Base-by-base conservation (phyloP, 192 early-diverging fungal species). In the Backusella parvicylindrica region DNA sequence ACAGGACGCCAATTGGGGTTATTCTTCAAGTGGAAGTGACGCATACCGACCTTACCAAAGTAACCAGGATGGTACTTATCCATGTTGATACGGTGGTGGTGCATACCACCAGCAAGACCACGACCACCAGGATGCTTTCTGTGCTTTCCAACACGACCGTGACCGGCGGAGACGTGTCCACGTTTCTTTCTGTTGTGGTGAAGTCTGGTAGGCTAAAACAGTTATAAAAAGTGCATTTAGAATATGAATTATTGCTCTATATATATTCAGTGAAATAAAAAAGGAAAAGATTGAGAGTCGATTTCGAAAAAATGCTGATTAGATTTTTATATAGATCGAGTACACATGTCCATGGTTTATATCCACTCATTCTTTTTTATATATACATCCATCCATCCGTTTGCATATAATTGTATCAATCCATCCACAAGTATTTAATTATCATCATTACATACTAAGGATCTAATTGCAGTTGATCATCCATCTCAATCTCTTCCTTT, bases 11-110 rank as follows among this genome's bases (percentile, higher is more conserved):
- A 91, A 85, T 88, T 89, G 83, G 92, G 77, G 89, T 98, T 95
- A 74, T 88, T 81, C 87, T 95, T 98, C 91, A 91, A 87, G 92
- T 98, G 96, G 95, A 95, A 98, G 87, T 95, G 90, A 79, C 97
- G 94, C 97, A 97, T 97, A 96, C 97, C 97, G 87, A 99, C 96
- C 89, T 99, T 98, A 88, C 97, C 97, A 83, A 97, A 99, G 95
- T 99, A 99, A 85, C 97, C 97, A 78, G 97, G 97, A 90, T 99
- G 97, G 93, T 95, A 98, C 92, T 95, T 99, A 89, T 99, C 97
- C 93, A 99, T 96, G 91, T 97, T 96, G 87, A 97, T 98, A 80
- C 96, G 92, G 92, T 99, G 96, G 87, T 99, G 97, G 89, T 98
- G 96, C 87, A 93, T 92, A 91, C 97, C 97, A 94, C 97, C 96